A percentile compares a stretch with the other conserved stretches of the same genome.
These are phyloP conservation scores for Hortiboletus flavorubellus DNA, from an alignment of 768 basidiomycete genomes.

Conservation along the genomic window DNA sequence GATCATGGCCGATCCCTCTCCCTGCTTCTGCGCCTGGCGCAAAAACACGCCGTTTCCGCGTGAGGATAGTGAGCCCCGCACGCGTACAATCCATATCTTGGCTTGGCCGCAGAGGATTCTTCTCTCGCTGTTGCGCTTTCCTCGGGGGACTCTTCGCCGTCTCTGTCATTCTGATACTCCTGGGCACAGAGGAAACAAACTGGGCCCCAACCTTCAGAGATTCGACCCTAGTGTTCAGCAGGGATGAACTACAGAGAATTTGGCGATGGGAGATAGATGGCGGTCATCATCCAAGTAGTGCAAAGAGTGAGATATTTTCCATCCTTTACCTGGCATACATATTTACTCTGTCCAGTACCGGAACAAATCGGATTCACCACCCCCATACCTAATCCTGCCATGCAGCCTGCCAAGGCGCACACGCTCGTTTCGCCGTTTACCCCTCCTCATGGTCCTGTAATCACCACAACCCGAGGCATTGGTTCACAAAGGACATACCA, in stretches of 20 bases:
- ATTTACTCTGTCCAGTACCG: constrained; percentile 46
- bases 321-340: constrained; percentile 6
- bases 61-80: constrained; percentile 52
- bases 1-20: constrained; percentile 52
- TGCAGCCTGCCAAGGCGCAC: constrained; percentile 47
- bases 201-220: constrained; percentile 39
- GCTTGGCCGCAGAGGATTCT: constrained; percentile 52
- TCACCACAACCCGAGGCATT: constrained; percentile 51
- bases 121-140: constrained; percentile 50
- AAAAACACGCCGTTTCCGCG: constrained; percentile 52
- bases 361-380: constrained; percentile 54
- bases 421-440: constrained; percentile 50
- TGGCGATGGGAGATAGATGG: constrained; percentile 94
- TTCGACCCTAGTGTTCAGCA: constrained; percentile 66
- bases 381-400: constrained; percentile 62
- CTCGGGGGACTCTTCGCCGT: constrained; percentile 49
- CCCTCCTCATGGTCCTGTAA: constrained; percentile 39
- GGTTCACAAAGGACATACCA: constrained; percentile 73
- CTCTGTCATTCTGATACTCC: constrained; percentile 40
- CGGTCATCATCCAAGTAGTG: constrained; percentile 81
- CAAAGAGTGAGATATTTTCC: constrained; percentile 50
- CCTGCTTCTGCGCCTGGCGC: constrained; percentile 53
- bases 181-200: constrained; percentile 42
- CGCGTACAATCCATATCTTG: constrained; percentile 40
- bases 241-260: constrained; percentile 74